Conservation (phyloP, 1,284 basidiomycete genomes). For the Ustilago trichophora region DNA sequence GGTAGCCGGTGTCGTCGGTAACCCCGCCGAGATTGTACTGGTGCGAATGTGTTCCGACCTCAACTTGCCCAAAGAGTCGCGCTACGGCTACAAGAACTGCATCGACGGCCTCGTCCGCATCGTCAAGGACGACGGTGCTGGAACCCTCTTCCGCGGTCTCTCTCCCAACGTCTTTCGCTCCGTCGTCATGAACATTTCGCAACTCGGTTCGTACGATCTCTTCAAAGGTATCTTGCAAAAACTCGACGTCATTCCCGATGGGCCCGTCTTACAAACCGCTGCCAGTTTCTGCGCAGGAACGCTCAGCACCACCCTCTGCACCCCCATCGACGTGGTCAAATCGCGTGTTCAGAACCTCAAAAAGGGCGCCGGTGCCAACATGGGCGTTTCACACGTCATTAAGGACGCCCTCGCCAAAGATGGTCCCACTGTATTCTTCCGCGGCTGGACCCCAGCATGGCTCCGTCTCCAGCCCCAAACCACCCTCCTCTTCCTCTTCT, state of each 20-base stretch:
- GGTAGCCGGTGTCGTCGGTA: constrained; percentile 60
- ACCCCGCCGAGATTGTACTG: constrained; percentile 70
- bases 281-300: constrained; percentile 68
- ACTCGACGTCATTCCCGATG: constrained; percentile 63
- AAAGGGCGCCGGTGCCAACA: constrained; percentile 33
- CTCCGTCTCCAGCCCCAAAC: constrained; percentile 64
- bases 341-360: constrained; percentile 65
- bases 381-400: constrained; percentile 39
- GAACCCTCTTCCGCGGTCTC: constrained; percentile 69
- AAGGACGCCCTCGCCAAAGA: constrained; percentile 61
- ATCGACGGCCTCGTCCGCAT: constrained; percentile 69
- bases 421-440: constrained; percentile 70
- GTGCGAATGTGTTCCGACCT: constrained; percentile 68
- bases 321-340: constrained; percentile 57
- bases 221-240: constrained; percentile 69
- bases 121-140: constrained; percentile 68
- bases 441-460: constrained; percentile 71
- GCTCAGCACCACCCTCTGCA: constrained; percentile 69
- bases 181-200: constrained; percentile 70
- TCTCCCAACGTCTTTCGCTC: constrained; percentile 70
- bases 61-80: constrained; percentile 57
- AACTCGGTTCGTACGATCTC: constrained; percentile 69
- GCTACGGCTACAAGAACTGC: constrained; percentile 67
- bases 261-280: constrained; percentile 66
- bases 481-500: constrained; percentile 61